Evolutionary conservation across 1,284 basidiomycete species (phyloP).

Genomic region (Irpex lacteus): DNA sequence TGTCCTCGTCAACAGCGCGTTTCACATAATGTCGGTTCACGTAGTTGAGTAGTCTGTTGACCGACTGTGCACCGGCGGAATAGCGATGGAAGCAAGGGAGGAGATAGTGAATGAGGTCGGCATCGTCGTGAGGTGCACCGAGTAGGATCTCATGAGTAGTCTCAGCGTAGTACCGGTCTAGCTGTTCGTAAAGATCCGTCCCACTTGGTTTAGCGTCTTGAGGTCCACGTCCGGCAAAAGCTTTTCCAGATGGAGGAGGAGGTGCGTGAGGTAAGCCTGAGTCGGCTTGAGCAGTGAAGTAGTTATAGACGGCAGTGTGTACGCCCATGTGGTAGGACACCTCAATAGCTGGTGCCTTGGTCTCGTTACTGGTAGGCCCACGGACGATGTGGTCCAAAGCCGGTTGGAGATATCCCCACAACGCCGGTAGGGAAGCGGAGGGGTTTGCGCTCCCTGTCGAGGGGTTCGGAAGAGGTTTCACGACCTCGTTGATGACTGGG

Average conservation of each 20-base stretch:
- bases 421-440: conserved; percentile 60
- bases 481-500: conserved; percentile 1
- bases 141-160: conserved; percentile 59
- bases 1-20: conserved; percentile 72
- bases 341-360: conserved; percentile 67
- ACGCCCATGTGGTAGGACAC: conserved; percentile 71
- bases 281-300: conserved; percentile 66
- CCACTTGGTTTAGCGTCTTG: conserved; percentile 40
- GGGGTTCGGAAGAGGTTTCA: conserved; percentile 29
- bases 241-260: conserved; percentile 23
- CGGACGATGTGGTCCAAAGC: conserved; percentile 74
- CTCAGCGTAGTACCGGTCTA: conserved; percentile 64
- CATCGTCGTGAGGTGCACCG: conserved; percentile 61
- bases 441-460: conserved; percentile 68
- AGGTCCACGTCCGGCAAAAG: conserved; percentile 14
- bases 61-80: conserved; percentile 58
- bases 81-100: conserved; percentile 68
- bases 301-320: conserved; percentile 77
- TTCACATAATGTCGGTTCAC: conserved; percentile 78
- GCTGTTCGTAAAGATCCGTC: conserved; percentile 66
- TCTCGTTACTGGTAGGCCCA: conserved; percentile 53
- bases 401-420: conserved; percentile 73
- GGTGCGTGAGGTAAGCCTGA: conserved; percentile 33
- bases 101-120: conserved; percentile 65
- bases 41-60: conserved; percentile 71